Evolutionary conservation across 306 rosid genomes (phyloP).

Genomic region (Quercus dentata): DNA sequence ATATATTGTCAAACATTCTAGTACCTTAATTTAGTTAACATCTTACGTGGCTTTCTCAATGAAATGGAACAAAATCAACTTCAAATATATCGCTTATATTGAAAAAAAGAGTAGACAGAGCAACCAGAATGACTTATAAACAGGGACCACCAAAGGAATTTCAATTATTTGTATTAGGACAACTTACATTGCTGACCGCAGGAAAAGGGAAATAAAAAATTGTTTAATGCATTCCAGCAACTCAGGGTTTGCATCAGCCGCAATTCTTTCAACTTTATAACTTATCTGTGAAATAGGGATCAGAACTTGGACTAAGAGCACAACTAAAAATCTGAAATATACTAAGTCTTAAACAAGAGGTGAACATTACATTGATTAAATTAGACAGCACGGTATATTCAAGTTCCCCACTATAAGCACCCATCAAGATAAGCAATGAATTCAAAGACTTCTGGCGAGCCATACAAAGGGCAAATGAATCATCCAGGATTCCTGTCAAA

Average conservation of each 20-base stretch:
- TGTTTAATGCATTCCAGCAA: slow-evolving; percentile 46
- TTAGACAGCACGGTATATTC: slow-evolving; percentile 82
- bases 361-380: slow-evolving; percentile 60
- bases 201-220: slow-evolving; percentile 63
- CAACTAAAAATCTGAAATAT: not conserved
- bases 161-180: not conserved
- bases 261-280: slow-evolving; percentile 49
- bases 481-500: slow-evolving; percentile 82
- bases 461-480: slow-evolving; percentile 76
- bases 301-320: slow-evolving; percentile 24
- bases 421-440: slow-evolving; percentile 75
- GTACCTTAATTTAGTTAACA: too few species aligned
- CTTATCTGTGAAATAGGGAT: slow-evolving; percentile 55
- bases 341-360: slow-evolving; percentile 4
- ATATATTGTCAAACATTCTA: too few species aligned
- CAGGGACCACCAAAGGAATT: not conserved
- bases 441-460: slow-evolving; percentile 65
- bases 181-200: slow-evolving; percentile 75
- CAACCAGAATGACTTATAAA: not conserved
- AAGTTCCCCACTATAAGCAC: slow-evolving; percentile 72
- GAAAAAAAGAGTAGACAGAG: not conserved
- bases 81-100: not conserved
- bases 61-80: not conserved
- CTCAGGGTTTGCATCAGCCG: slow-evolving; percentile 77
- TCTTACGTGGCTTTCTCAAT: not conserved